A percentile compares a stretch with the other conserved stretches of the same genome.
Conservation (phyloP, 257 asterid species). For the Salvia rosmarinus region DNA sequence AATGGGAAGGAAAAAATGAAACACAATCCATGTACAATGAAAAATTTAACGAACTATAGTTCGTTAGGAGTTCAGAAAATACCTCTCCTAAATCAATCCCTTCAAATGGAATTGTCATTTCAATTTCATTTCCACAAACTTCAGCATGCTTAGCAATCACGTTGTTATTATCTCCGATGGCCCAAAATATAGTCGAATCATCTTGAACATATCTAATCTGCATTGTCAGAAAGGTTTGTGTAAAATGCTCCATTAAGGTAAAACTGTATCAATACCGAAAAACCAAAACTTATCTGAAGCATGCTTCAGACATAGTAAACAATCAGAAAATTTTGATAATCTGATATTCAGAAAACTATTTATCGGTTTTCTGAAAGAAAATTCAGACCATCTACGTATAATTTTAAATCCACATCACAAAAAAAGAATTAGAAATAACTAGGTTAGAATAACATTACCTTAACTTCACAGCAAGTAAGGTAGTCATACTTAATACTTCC, state of each 20-base stretch:
- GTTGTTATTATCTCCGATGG: slow-evolving; percentile 58
- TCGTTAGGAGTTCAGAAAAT: slow-evolving; percentile 22
- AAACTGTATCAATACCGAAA: neutral
- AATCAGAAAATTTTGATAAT: slow-evolving; percentile 5
- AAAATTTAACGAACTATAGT: neutral
- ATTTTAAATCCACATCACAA: neutral
- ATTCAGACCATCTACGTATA: neutral
- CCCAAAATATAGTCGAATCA: slow-evolving; percentile 97
- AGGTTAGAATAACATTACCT: slow-evolving; percentile 51
- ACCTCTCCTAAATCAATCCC: slow-evolving; percentile 88
- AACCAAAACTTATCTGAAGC: slow-evolving; percentile 1
- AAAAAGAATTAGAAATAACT: slow-evolving; percentile 27
- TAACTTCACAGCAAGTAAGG: slow-evolving; percentile 86
- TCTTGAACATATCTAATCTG: slow-evolving; percentile 83
- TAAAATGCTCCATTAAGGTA: neutral
- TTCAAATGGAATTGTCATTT: slow-evolving; percentile 94
- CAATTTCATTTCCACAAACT: slow-evolving; percentile 73
- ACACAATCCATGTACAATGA: neutral
- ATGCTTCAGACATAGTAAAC: neutral
- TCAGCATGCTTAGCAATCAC: slow-evolving; percentile 80
- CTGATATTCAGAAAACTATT: neutral
- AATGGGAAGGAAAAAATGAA: neutral
- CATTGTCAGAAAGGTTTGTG: slow-evolving; percentile 31
- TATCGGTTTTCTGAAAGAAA: neutral
- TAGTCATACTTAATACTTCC: slow-evolving; percentile 77